Percentiles rank a stretch among this genome's conserved stretches.
Conservation (phyloP, 441 rosid genomes). For the Adansonia grandidieri region DNA sequence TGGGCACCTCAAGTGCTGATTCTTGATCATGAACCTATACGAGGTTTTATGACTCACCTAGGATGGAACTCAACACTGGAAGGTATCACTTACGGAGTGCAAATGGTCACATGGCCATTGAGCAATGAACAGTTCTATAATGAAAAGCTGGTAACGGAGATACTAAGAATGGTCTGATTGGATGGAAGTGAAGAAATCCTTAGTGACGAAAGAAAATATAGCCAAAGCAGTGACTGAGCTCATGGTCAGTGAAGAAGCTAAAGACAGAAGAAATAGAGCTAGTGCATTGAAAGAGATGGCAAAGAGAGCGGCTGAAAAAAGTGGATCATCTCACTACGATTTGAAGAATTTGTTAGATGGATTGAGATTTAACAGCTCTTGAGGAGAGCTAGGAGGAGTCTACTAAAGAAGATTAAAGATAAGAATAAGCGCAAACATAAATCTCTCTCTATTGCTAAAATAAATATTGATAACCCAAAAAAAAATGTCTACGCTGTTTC, state of each 20-base stretch:
- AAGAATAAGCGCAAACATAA: background rate
- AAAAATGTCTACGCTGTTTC: background rate
- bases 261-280: background rate
- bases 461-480: background rate
- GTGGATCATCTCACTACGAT: conserved; percentile 12
- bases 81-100: conserved; percentile 23
- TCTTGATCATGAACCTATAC: conserved; percentile 38
- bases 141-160: conserved; percentile 34
- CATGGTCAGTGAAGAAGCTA: conserved; percentile 11
- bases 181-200: background rate
- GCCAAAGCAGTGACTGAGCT: background rate
- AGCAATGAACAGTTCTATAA: conserved; percentile 37
- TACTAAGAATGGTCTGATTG: conserved; percentile 26
- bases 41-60: conserved; percentile 44
- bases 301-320: conserved; percentile 7
- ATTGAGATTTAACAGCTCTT: background rate
- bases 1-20: conserved; percentile 46
- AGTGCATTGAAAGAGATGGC: background rate
- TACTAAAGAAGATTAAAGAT: background rate
- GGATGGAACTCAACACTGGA: conserved; percentile 46
- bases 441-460: background rate
- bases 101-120: conserved; percentile 38
- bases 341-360: conserved; percentile 7
- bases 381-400: background rate
- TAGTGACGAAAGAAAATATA: background rate